Base-by-base conservation (phyloP, 73 alveolate species). In the Paramecium sonneborni region DNA sequence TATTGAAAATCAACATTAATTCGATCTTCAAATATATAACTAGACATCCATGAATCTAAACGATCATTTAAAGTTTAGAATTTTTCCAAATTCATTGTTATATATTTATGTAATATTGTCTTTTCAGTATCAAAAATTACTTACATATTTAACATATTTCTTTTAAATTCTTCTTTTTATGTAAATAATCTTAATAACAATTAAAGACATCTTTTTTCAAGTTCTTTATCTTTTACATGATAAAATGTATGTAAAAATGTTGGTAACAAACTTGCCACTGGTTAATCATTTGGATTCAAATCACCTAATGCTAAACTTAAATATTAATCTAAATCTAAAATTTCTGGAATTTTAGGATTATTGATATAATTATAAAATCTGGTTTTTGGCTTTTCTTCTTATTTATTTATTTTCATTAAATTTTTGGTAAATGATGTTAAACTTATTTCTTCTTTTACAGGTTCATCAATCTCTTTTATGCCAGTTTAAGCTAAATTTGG, bases 51-150 rank as follows among this genome's bases (percentile, higher is more conserved):
- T 11, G 76, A 26, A 57, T 88, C 94, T 14, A 76, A 28, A 23
- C 87, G 30, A 6, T 88, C 94, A 44, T 69, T 57, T n/a, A 26
- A 39, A 5, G 57, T 37, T 14, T 67, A 15, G 18, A 88, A 69
- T 24, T 14, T 15, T 21, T 52, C 90, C n/a, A 69, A 23, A 52
- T 69, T 88, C 10, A 24, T 39, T 72, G 70, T 58, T 7, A 88
- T 44, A 8, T 41, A 41, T 21, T 70, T 68, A 26, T 69, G 76
- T 9, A 88, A 35, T n/a, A 69, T 82, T 6, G 85, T 69, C 12
- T 76, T 88, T 18, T 88, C 84, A 15, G 48, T 30, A 52, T 88
- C 94, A 44, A 88, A 88, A 1, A 88, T 88, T 11, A 88, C 94
- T 30, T 88, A 41, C 52, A 88, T 39, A 18, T 68, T 70, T 32